phyloP scores from a whole-genome alignment of 2,329 filamentous ascomycete genomes.

The Stachybotrys echinatus region DNA sequence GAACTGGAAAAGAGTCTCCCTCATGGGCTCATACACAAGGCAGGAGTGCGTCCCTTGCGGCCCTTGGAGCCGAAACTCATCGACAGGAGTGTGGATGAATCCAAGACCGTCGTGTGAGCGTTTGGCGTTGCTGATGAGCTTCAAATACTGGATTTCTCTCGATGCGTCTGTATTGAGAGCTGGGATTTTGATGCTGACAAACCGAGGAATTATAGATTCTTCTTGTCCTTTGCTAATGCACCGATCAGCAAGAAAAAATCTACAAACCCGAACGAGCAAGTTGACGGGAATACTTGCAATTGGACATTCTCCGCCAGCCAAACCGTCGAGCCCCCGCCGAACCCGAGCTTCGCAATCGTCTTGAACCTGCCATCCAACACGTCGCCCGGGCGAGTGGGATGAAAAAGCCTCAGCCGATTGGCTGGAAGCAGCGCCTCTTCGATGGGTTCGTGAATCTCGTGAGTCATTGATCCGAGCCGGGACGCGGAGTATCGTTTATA shows the following conservation, averaged over 20 bases:
- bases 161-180: slow-evolving; percentile 9
- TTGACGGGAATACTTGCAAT: slow-evolving; percentile 7
- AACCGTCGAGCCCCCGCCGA: slow-evolving; percentile 27
- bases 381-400: slow-evolving; percentile 14
- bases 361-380: slow-evolving; percentile 27
- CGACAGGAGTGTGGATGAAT: slow-evolving; percentile 6
- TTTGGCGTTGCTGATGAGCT: slow-evolving; percentile 9
- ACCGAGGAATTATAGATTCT: slow-evolving; percentile 2
- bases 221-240: slow-evolving; percentile 1
- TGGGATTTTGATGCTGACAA: slow-evolving; percentile 12
- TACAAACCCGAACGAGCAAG: not conserved
- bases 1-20: slow-evolving; percentile 11
- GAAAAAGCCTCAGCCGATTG: slow-evolving; percentile 8
- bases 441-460: slow-evolving; percentile 9
- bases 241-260: not conserved
- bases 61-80: slow-evolving; percentile 9
- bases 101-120: slow-evolving; percentile 9
- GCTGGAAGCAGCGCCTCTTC: slow-evolving; percentile 12
- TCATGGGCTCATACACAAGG: slow-evolving; percentile 14
- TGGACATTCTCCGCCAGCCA: slow-evolving; percentile 26
- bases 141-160: slow-evolving; percentile 5
- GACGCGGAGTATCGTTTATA: no score
- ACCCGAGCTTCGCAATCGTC: slow-evolving; percentile 28
- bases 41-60: slow-evolving; percentile 12
- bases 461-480: no score